phyloP scores from a whole-genome alignment of 371 early-diverging fungal species.

The Blastocladiella emersonii region DNA sequence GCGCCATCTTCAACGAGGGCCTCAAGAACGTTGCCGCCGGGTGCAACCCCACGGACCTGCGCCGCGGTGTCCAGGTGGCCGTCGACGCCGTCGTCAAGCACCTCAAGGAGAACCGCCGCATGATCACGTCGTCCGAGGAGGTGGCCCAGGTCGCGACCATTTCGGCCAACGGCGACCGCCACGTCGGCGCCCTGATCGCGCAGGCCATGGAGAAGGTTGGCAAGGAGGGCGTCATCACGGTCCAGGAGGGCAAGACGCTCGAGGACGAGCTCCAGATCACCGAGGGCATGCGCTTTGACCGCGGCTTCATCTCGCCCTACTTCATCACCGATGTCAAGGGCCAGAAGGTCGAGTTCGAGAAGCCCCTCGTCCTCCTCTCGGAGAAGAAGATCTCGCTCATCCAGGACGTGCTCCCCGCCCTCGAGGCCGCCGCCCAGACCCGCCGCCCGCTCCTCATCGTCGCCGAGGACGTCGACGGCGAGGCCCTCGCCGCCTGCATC shows the following conservation, averaged over 20 bases:
- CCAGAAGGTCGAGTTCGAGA: constrained; percentile 96
- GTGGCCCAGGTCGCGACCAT: constrained; percentile 95
- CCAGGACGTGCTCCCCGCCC: constrained; percentile 87
- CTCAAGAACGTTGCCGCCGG: constrained; percentile 97
- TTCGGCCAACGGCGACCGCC: constrained; percentile 95
- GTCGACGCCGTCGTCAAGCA: constrained; percentile 79
- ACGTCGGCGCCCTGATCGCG: constrained; percentile 88
- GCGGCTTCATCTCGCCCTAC: constrained; percentile 97
- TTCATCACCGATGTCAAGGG: constrained; percentile 95
- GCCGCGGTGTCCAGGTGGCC: constrained; percentile 88
- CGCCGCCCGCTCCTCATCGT: constrained; percentile 92
- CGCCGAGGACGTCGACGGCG: constrained; percentile 96
- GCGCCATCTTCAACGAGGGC: constrained; percentile 96
- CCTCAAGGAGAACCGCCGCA: constrained; percentile 69
- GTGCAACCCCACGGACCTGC: constrained; percentile 94
- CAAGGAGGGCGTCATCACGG: constrained; percentile 97
- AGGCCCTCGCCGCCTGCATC: constrained; percentile 94
- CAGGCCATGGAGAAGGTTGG: constrained; percentile 98
- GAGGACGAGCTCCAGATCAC: constrained; percentile 93
- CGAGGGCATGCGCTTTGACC: constrained; percentile 98
- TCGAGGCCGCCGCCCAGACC: constrained; percentile 83
- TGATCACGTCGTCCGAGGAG: constrained; percentile 86
- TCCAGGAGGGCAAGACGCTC: constrained; percentile 96
- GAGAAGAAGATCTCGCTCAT: constrained; percentile 93
- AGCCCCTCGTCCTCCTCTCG: constrained; percentile 85